Conservation (phyloP, 495 filamentous ascomycete species). For the Pseudoneurospora amorphoporcata region DNA sequence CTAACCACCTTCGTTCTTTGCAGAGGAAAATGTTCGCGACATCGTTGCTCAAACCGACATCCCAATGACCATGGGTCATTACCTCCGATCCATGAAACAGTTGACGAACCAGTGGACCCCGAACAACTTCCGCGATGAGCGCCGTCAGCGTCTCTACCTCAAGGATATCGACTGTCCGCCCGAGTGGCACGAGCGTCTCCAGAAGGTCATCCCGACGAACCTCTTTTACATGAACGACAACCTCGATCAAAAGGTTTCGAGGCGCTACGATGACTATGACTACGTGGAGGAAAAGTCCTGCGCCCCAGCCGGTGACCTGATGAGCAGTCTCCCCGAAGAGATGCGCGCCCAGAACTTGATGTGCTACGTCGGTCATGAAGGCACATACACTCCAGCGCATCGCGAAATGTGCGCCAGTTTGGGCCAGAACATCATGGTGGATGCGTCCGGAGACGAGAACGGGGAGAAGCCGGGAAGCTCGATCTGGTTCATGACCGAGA, state of each 20-base stretch:
- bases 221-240: slow-evolving; percentile 83
- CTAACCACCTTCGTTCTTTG: not conserved
- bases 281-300: slow-evolving; percentile 34
- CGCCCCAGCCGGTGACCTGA: slow-evolving; percentile 66
- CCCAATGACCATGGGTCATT: slow-evolving; percentile 75
- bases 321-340: slow-evolving; percentile 75
- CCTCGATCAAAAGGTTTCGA: slow-evolving; percentile 37
- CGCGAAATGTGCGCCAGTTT: slow-evolving; percentile 96
- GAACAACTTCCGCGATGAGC: slow-evolving; percentile 55
- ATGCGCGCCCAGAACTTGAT: slow-evolving; percentile 94
- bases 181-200: slow-evolving; percentile 71
- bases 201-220: slow-evolving; percentile 60
- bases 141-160: slow-evolving; percentile 76
- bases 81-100: slow-evolving; percentile 69
- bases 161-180: slow-evolving; percentile 92
- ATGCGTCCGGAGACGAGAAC: slow-evolving; percentile 64
- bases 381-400: slow-evolving; percentile 92
- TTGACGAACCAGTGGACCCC: slow-evolving; percentile 65
- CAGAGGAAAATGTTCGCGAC: slow-evolving; percentile 61
- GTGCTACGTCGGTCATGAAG: slow-evolving; percentile 97
- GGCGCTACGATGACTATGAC: slow-evolving; percentile 31
- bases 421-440: slow-evolving; percentile 96
- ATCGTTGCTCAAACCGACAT: slow-evolving; percentile 57
- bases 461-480: slow-evolving; percentile 73
- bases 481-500: slow-evolving; percentile 97